Conservation (phyloP, 192 early-diverging fungal species). For the Dissophora ornata region DNA sequence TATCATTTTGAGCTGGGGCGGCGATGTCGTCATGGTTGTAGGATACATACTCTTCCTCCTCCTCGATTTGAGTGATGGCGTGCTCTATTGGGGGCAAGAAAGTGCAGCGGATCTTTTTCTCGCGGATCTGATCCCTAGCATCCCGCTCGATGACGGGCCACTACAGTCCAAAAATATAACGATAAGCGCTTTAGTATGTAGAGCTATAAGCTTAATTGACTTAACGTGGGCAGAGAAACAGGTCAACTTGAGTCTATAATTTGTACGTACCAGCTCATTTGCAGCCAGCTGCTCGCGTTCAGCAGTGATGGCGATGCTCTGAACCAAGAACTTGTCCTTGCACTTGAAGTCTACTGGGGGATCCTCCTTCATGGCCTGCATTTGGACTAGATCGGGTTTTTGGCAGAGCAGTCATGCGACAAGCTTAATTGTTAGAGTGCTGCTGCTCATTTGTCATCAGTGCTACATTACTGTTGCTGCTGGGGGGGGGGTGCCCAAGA, state of each 20-base stretch:
- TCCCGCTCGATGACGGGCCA: conserved; percentile 74
- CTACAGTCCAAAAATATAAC: too few relatives aligned
- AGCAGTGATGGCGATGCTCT: conserved; percentile 81
- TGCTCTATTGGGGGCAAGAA: conserved; percentile 55
- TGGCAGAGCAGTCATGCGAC: neutral
- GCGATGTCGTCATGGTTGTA: neutral
- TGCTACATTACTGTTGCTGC: too few relatives aligned
- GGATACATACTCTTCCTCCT: conserved; percentile 16
- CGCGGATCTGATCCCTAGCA: conserved; percentile 67
- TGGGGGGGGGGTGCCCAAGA: too few relatives aligned
- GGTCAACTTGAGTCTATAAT: neutral
- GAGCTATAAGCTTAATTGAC: too few relatives aligned
- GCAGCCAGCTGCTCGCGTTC: conserved; percentile 71
- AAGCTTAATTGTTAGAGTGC: too few relatives aligned
- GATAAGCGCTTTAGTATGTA: too few relatives aligned
- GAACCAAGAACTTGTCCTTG: conserved; percentile 98
- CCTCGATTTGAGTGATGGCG: conserved; percentile 24
- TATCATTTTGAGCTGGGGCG: neutral
- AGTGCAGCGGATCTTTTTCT: conserved; percentile 76
- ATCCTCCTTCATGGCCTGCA: conserved; percentile 91
- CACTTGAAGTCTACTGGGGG: conserved; percentile 81
- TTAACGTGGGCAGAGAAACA: neutral
- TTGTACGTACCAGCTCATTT: conserved; percentile 66
- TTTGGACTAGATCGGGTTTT: conserved; percentile 65
- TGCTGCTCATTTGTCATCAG: conserved; percentile 13